Evolutionary conservation across 805 yeast species (phyloP), one percentile per base, ranked within the genome.

Genomic region (Saccharomycopsis selenospora): DNA sequence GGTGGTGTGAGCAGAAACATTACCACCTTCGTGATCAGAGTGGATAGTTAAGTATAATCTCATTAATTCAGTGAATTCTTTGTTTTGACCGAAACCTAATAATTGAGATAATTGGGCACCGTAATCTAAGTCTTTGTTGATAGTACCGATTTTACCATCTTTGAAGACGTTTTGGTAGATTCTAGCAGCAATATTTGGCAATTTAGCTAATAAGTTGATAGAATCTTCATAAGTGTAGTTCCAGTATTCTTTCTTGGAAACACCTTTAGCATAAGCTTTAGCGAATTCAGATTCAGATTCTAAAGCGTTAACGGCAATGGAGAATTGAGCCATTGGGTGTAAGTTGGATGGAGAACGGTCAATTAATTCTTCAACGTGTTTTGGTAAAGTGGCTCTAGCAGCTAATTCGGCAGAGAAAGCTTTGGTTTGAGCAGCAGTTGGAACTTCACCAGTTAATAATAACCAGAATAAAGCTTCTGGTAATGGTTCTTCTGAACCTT

Each of bases 321-420:
- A 80, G 64, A 85, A 81, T 72, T 85, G 95, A 48, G 95, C 90
- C 95, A 85, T 85, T 70, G 95, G 93, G 69, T 85, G 93, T 62
- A 85, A 73, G 64, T 77, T 69, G 54, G 80, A 72, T 64, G 95
- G 95, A 57, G 83, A 74, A 62, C 77, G 74, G 73, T 84, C 89
- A 57, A 85, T 72, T 53, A 84, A 67, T 59, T 80, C 82, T 60
- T 71, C 74, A 56, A 85, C 91, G 65, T 85, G 90, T 62, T 79
- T 79, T 65, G 95, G 95, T 58, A 85, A 70, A 59, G 76, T 77
- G 33, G 89, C 71, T 69, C 89, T 81, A 48, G 87, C 83, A 58
- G 89, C 89, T 56, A 85, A 73, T 68, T 85, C 93, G 49, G 78
- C 81, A 53, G 85, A 77, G 50, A 85, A 75, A 20, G 82, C 82